Conservation (phyloP, 2,329 filamentous ascomycete species). For the Fusarium armeniacum region DNA sequence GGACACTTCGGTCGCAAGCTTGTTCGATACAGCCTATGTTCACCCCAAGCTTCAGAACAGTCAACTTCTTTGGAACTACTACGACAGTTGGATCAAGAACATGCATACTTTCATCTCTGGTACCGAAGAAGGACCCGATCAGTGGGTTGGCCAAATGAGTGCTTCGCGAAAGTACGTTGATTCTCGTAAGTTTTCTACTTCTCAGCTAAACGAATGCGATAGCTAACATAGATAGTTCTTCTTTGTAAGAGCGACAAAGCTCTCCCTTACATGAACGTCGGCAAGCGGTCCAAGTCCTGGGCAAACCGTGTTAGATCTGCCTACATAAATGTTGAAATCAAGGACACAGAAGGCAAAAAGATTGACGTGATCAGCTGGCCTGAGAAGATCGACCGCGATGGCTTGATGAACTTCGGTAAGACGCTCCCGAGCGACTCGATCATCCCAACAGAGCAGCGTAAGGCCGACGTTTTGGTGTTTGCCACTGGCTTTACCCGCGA, state of each 20-base stretch:
- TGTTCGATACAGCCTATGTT: constrained; percentile 67
- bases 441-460: constrained; percentile 49
- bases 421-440: constrained; percentile 47
- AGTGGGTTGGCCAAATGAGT: constrained; percentile 63
- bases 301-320: constrained; percentile 55
- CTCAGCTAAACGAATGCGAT: background rate
- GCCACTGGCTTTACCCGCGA: constrained; percentile 62
- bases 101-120: constrained; percentile 62
- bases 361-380: constrained; percentile 64
- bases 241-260: constrained; percentile 61
- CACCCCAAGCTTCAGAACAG: constrained; percentile 62
- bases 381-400: constrained; percentile 53
- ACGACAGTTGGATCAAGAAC: constrained; percentile 61
- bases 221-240: constrained; percentile 54
- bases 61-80: constrained; percentile 60
- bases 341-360: constrained; percentile 55
- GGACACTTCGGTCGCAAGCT: constrained; percentile 61
- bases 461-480: constrained; percentile 62
- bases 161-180: constrained; percentile 55
- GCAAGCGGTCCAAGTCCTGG: constrained; percentile 53
- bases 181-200: constrained; percentile 47
- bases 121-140: constrained; percentile 61
- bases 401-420: constrained; percentile 56
- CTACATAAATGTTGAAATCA: constrained; percentile 58
- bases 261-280: constrained; percentile 59